A percentile compares a stretch with the other conserved stretches of the same genome.
These are phyloP conservation scores for Chlorella sp. DNA, from an alignment of 139 green algal genomes.

Conservation along the genomic window DNA sequence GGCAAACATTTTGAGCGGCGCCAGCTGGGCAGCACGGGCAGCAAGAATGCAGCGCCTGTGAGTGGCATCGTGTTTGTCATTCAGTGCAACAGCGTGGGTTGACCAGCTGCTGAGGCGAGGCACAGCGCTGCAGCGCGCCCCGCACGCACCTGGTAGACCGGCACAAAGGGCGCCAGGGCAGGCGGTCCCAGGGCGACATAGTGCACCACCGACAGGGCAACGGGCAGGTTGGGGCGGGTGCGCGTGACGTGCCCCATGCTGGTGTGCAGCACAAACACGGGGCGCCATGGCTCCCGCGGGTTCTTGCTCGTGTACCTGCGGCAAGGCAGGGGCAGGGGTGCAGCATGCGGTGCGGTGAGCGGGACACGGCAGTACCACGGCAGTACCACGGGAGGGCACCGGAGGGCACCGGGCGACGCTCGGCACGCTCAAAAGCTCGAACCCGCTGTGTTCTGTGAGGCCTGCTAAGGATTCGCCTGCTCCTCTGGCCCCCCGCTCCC, in stretches of 20 bases:
- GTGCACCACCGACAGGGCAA: not conserved
- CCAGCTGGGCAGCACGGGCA: not conserved
- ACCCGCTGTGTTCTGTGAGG: too few relatives aligned
- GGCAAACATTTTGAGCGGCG: not conserved
- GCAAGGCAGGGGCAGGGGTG: not conserved
- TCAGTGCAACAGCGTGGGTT: not conserved
- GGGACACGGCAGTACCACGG: too few relatives aligned
- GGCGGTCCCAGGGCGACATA: not conserved
- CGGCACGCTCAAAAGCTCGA: too few relatives aligned
- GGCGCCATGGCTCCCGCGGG: slow-evolving; percentile 2
- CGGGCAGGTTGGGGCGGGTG: not conserved
- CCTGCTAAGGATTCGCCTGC: too few relatives aligned
- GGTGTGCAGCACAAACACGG: slow-evolving; percentile 8
- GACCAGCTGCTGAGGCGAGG: not conserved
- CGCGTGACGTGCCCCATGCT: not conserved
- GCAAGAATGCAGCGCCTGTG: not conserved
- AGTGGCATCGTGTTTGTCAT: not conserved
- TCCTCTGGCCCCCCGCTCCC: too few relatives aligned
- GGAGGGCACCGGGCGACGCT: too few relatives aligned
- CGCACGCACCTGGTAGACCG: not conserved
- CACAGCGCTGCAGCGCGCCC: too few relatives aligned
- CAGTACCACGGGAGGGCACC: too few relatives aligned
- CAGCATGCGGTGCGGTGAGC: not conserved
- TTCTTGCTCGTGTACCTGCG: slow-evolving; percentile 13
- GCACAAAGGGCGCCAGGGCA: not conserved